Percentiles rank a stretch among this genome's conserved stretches.
Conservation (phyloP, 2,329 filamentous ascomycete species). For the Fusarium aywerte region DNA sequence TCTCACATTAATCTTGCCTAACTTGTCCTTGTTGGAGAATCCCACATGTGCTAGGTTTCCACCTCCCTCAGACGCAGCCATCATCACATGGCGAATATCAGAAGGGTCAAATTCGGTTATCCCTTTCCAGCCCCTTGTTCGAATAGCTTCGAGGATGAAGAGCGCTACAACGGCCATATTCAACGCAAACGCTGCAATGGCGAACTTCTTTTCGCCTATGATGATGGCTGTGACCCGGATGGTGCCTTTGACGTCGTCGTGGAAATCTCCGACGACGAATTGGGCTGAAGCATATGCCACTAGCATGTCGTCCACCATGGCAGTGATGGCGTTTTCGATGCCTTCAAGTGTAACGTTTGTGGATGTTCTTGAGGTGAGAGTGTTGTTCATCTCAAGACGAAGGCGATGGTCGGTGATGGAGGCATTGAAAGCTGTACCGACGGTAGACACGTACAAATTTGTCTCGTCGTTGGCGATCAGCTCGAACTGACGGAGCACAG, state of each 20-base stretch:
- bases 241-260: neutral
- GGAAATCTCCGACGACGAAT: conserved; percentile 6
- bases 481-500: conserved; percentile 49
- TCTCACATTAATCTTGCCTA: conserved; percentile 7
- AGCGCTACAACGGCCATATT: conserved; percentile 7
- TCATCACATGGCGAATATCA: conserved; percentile 27
- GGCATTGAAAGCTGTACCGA: conserved; percentile 50
- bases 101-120: conserved; percentile 30
- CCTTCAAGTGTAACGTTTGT: neutral
- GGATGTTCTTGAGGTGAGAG: neutral
- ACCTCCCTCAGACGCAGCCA: conserved; percentile 21
- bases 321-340: neutral
- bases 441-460: conserved; percentile 51
- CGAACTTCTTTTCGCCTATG: conserved; percentile 16
- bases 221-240: conserved; percentile 12
- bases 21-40: conserved; percentile 5
- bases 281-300: neutral
- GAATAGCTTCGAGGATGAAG: conserved; percentile 20
- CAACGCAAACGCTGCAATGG: conserved; percentile 15
- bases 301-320: conserved; percentile 7
- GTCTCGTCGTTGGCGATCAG: conserved; percentile 52
- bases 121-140: conserved; percentile 33
- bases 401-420: conserved; percentile 42
- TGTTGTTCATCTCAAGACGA: conserved; percentile 15
- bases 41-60: neutral